Evolutionary conservation across 352 stramenopile genomes (phyloP), one percentile per base, ranked within the genome.

Genomic region (Aphanomyces invadans): DNA sequence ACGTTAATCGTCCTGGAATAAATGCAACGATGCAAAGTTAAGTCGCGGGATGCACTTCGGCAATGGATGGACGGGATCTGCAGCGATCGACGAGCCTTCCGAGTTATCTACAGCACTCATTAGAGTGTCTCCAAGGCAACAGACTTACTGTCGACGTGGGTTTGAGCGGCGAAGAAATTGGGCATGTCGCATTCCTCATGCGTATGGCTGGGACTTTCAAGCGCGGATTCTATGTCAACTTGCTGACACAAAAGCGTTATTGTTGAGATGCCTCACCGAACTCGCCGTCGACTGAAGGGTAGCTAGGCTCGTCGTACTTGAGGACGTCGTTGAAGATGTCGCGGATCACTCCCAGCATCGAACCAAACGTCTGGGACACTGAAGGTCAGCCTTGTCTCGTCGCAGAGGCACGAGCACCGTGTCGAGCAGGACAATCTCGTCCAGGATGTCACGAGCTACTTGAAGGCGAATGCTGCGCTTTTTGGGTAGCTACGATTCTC

Each of bases 241-340:
- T 7, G 36, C 15, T 42, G 15, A 42, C 7, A 15, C 36, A 7
- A 42, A 31, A 31, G 46, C 10, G n/a, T 21, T 54, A 2, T 17
- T 25, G 46, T 31, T n/a, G n/a, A n/a, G 12, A 25, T 60, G 0
- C 62, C 68, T 56, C 73, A 73, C 11, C 65, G 0, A 11, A 48
- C 32, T 12, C 12, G 5, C 5, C 19, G 4, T 21, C 19, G 11
- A 4, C 23, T 21, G 17, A 62, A n/a, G n/a, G n/a, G n/a, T n/a
- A n/a, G n/a, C n/a, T n/a, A n/a, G n/a, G n/a, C n/a, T n/a, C n/a
- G n/a, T n/a, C n/a, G n/a, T n/a, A n/a, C n/a, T n/a, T n/a, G n/a
- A 89, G 54, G 52, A 83, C 87, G 1, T 61, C 73, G 55, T 72
- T 76, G 65, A 87, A 80, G 62, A 89, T 79, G 63, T 87, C 80